These are phyloP conservation scores for Aureobasidium sp. DNA, from an alignment of 2,329 filamentous ascomycete genomes.

Conservation along the genomic window DNA sequence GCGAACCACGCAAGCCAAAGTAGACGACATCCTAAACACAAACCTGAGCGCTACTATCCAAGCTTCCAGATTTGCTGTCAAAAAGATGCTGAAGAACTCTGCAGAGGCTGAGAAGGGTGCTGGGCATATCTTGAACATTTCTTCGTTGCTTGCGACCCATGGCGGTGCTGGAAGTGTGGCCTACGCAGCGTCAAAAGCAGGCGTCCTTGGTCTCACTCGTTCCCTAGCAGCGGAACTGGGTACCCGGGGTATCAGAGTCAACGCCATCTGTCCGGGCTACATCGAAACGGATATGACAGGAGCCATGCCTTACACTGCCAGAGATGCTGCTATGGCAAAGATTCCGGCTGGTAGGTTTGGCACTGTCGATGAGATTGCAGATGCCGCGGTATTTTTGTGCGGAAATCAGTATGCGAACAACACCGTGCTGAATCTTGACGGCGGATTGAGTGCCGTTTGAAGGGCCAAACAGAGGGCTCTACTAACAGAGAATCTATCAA, in stretches of 20 bases:
- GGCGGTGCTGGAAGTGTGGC: slow-evolving; percentile 55
- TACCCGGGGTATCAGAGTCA: slow-evolving; percentile 59
- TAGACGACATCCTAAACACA: slow-evolving; percentile 54
- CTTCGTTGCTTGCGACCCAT: slow-evolving; percentile 63
- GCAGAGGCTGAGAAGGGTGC: neutral
- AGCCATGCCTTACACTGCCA: slow-evolving; percentile 40
- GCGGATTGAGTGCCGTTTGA: slow-evolving; percentile 59
- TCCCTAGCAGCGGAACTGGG: slow-evolving; percentile 28
- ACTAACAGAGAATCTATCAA: no score
- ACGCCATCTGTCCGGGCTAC: slow-evolving; percentile 32
- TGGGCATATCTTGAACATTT: slow-evolving; percentile 64
- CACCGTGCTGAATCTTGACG: slow-evolving; percentile 77
- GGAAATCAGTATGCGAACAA: slow-evolving; percentile 79
- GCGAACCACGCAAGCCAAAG: slow-evolving; percentile 40
- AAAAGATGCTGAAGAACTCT: slow-evolving; percentile 39
- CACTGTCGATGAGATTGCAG: slow-evolving; percentile 40
- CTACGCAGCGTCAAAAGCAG: slow-evolving; percentile 31
- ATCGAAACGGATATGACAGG: slow-evolving; percentile 20
- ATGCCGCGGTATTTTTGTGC: slow-evolving; percentile 43
- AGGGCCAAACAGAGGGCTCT: no score
- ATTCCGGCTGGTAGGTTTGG: slow-evolving; percentile 38
- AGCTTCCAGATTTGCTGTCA: slow-evolving; percentile 48
- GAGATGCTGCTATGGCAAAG: slow-evolving; percentile 32
- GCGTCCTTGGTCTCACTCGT: slow-evolving; percentile 18
- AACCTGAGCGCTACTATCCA: slow-evolving; percentile 63